Conservation (phyloP, 164 flowering plant genomes). For the Aristolochia fimbriata region DNA sequence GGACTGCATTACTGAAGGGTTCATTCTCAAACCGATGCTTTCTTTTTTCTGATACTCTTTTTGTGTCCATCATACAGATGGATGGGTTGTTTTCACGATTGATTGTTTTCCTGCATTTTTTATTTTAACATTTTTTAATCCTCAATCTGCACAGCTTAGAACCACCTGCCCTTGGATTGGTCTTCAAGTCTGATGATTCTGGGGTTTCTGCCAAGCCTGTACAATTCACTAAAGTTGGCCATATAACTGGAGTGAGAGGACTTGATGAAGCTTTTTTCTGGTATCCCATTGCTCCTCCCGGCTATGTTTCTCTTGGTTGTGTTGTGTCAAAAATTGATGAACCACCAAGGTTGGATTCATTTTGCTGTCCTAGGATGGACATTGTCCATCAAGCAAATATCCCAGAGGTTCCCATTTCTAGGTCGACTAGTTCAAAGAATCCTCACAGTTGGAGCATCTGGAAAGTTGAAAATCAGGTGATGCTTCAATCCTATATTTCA, state of each 20-base stretch:
- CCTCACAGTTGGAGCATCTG: constrained; percentile 93
- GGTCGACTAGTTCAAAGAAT: constrained; percentile 55
- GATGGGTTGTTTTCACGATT: background rate
- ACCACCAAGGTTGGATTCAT: constrained; percentile 42
- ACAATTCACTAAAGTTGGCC: constrained; percentile 83
- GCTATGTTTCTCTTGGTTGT: constrained; percentile 93
- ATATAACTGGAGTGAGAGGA: constrained; percentile 52
- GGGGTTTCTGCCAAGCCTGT: constrained; percentile 81
- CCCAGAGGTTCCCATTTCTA: constrained; percentile 60
- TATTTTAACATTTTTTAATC: background rate
- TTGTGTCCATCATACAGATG: background rate
- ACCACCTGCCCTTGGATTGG: constrained; percentile 85
- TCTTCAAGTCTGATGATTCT: constrained; percentile 60
- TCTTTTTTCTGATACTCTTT: background rate
- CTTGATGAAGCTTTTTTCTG: constrained; percentile 84
- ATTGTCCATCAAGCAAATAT: constrained; percentile 75
- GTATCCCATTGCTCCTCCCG: constrained; percentile 98
- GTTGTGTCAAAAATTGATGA: constrained; percentile 65
- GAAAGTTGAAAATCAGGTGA: constrained; percentile 97
- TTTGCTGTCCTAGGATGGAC: constrained; percentile 93
- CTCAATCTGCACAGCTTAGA: constrained; percentile 47
- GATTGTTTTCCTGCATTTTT: background rate
- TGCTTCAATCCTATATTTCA: background rate
- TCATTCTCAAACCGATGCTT: background rate
- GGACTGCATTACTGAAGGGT: constrained; percentile 98